Evolutionary conservation across 176 grass and related monocot species (phyloP).

Genomic region (Leersia perrieri): DNA sequence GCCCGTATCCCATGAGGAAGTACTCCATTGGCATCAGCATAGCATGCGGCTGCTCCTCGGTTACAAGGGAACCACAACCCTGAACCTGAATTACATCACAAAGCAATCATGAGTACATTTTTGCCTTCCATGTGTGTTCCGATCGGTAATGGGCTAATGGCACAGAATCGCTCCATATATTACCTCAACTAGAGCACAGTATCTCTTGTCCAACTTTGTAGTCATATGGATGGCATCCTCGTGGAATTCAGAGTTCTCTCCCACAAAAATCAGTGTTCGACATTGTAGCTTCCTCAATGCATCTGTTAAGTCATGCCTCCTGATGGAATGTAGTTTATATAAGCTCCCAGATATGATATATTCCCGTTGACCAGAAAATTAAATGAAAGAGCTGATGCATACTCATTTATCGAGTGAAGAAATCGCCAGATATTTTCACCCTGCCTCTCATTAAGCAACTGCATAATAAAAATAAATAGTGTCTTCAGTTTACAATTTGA

Average conservation of each 20-base stretch:
- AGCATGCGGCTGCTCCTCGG: conserved; percentile 70
- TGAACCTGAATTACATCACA: conserved; percentile 52
- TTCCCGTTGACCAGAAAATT: neutral
- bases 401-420: conserved; percentile 83
- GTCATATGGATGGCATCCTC: conserved; percentile 76
- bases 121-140: neutral
- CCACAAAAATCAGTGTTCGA: conserved; percentile 74
- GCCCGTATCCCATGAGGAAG: conserved; percentile 75
- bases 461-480: conserved; percentile 33
- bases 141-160: neutral
- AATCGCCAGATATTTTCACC: conserved; percentile 62
- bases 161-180: neutral
- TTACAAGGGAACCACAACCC: conserved; percentile 78
- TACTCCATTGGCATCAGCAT: conserved; percentile 87
- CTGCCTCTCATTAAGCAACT: conserved; percentile 76
- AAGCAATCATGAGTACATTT: conserved; percentile 9
- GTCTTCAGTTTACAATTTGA: neutral
- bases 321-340: conserved; percentile 7
- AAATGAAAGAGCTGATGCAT: neutral
- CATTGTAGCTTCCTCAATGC: conserved; percentile 61
- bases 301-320: conserved; percentile 75
- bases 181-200: conserved; percentile 75
- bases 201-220: conserved; percentile 51
- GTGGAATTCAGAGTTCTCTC: conserved; percentile 69
- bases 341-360: conserved; percentile 20